Base-by-base conservation (phyloP, 2,329 filamentous ascomycete genomes). In the Sphaerulina vaccinii region DNA sequence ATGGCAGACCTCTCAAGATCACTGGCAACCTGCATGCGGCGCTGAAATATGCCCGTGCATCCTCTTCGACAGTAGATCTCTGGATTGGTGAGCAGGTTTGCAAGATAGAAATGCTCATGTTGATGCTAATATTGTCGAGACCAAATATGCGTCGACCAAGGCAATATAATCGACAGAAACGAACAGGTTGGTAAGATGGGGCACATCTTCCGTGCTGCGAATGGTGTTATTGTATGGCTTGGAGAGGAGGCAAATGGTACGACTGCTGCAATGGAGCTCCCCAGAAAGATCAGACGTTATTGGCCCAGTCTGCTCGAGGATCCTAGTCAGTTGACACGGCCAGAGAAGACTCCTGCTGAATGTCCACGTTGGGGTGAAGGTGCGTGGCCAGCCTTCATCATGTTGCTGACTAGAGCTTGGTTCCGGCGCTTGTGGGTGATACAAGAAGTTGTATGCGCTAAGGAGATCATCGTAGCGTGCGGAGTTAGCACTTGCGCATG, bases 111-210 rank as follows among this genome's bases (percentile, higher is more conserved):
- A 7, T 36, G 9, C 10, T 29, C 19, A 15, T 22, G 11, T 35
- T 35, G n/a, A n/a, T 35, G 40, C 41, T 46, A 13, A 45, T 33
- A 21, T 9, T 8, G 11, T 15, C 3, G 3, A 38, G 56, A 59
- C 27, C 54, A 59, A 33, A 49, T 59, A 42, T 59, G 57, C 27
- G 49, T 59, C 10, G 57, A 59, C 21, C 54, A 59, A 44, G 44
- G n/a, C 3, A 53, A 53, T 18, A 51, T 55, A 35, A 57, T 57
- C 24, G 49, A 53, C 41, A 19, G 41, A 10, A 45, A 40, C 46
- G 33, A 45, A 49, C 44, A 53, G 36, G 54, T 55, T 7, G 35
- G 51, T 37, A 59, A 53, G 36, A 59, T 59, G 57, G 57, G 54
- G 13, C 48, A 49, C 11, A 57, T 57, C 24, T 59, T 51, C 22